phyloP scores from a whole-genome alignment of 768 basidiomycete genomes.

The Auriscalpium vulgare region DNA sequence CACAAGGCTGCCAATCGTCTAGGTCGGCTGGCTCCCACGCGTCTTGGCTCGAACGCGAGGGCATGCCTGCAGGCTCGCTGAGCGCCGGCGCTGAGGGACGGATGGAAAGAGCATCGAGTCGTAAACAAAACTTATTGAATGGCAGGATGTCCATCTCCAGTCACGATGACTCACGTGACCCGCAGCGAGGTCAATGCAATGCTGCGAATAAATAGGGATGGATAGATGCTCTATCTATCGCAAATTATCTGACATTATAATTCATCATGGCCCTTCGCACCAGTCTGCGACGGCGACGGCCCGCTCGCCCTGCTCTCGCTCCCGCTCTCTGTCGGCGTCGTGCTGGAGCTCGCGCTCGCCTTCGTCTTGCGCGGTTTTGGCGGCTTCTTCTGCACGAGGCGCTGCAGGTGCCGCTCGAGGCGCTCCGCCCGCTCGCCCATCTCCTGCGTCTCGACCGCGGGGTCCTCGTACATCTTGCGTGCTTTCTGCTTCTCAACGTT shows the following conservation, averaged over 20 bases:
- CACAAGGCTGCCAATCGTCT: no score
- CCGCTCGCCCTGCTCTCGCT: constrained; percentile 9
- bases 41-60: no score
- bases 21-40: no score
- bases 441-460: constrained; percentile 77
- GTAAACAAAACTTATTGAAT: no score
- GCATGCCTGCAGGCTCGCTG: no score
- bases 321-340: constrained; percentile 15
- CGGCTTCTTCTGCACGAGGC: constrained; percentile 57
- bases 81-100: no score
- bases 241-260: constrained; percentile 7
- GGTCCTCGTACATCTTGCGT: constrained; percentile 63
- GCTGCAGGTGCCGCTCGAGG: constrained; percentile 68
- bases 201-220: no score
- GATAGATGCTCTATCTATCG: no score
- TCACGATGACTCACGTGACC: no score
- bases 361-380: constrained; percentile 54
- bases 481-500: constrained; percentile 70
- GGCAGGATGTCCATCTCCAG: no score
- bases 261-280: constrained; percentile 15
- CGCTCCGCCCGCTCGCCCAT: constrained; percentile 72
- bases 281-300: background rate
- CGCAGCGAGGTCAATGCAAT: no score
- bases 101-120: no score
- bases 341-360: background rate